These are phyloP conservation scores for Pleurotus platypus DNA, from an alignment of 768 basidiomycete species.

Conservation along the genomic window DNA sequence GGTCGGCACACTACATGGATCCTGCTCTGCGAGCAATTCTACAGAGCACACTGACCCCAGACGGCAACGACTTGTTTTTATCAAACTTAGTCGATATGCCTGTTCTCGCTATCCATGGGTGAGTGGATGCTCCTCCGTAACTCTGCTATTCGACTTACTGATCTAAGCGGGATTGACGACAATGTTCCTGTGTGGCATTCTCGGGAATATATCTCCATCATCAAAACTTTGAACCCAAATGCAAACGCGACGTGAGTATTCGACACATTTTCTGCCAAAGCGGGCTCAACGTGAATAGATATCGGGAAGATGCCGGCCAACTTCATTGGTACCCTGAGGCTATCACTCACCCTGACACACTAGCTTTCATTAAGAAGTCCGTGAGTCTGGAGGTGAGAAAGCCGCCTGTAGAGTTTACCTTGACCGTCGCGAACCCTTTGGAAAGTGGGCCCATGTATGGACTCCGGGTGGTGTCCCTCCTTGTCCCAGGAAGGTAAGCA, in stretches of 20 bases:
- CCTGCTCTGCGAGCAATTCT: constrained; percentile 70
- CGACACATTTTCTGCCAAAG: background rate
- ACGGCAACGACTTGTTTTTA: constrained; percentile 85
- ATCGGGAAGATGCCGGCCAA: constrained; percentile 56
- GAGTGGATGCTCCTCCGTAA: constrained; percentile 15
- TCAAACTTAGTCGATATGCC: constrained; percentile 72
- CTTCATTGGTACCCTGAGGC: constrained; percentile 71
- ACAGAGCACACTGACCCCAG: constrained; percentile 69
- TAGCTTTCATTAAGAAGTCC: constrained; percentile 42
- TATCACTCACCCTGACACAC: constrained; percentile 51
- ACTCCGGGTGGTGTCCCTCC: constrained; percentile 57
- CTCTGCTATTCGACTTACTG: no score
- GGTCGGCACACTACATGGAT: constrained; percentile 77
- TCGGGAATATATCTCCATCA: constrained; percentile 55
- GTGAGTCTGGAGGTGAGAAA: background rate
- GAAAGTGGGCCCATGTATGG: constrained; percentile 73
- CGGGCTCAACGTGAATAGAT: constrained; percentile 31
- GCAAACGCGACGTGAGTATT: constrained; percentile 49
- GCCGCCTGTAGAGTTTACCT: constrained; percentile 45
- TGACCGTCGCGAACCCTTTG: constrained; percentile 67
- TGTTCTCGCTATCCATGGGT: constrained; percentile 80
- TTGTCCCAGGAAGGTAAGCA: constrained; percentile 65
- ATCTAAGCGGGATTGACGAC: constrained; percentile 63
- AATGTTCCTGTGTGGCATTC: constrained; percentile 90
- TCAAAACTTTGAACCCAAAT: constrained; percentile 54